Evolutionary conservation across 352 stramenopile genomes (phyloP), one percentile per base, ranked within the genome.

Genomic region (Phytophthora nicotianae): DNA sequence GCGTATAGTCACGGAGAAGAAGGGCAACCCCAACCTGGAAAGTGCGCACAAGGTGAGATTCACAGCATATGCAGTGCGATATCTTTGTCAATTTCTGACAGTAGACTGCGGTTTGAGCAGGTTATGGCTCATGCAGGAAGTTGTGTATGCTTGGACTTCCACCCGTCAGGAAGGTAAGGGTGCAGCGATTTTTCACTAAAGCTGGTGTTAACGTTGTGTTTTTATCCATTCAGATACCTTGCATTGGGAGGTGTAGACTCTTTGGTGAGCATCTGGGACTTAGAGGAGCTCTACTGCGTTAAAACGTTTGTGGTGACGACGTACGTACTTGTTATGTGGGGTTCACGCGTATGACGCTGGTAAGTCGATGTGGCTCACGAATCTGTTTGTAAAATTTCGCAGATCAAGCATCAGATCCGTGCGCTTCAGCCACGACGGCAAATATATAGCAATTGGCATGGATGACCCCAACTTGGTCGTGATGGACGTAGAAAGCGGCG

Each of bases 241-340:
- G 84, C 69, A 35, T 65, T 95, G 19, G 86, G 86, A n/a, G 82
- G 86, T n/a, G 56, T 91, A 7, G 86, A 95, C 55, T 95, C 86
- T 37, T 74, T 95, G 33, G 83, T 93, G 57, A 93, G 84, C 50
- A 56, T 95, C 3, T 95, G 86, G 86, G 86, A 95, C 55, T 62
- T 95, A 17, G 79, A 95, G 57, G 85, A 95, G 54, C 79, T 95
- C 26, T 95, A 89, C 68, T 95, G 86, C 67, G 74, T 87, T 7
- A 86, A 88, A 49, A 95, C 86, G 8, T 93, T 92, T 41, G 75
- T 90, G 13, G 79, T 91, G 24, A 93, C 86, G 53, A 86, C 79
- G 84, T 93, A 79, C 50, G 80, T 79, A 32, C 4, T 35, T 53
- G 4, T 17, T 24, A 32, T 17, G n/a, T 20, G n/a, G n/a, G n/a